phyloP scores from a whole-genome alignment of 2,329 filamentous ascomycete species.

The Colletotrichum chlorophyti region DNA sequence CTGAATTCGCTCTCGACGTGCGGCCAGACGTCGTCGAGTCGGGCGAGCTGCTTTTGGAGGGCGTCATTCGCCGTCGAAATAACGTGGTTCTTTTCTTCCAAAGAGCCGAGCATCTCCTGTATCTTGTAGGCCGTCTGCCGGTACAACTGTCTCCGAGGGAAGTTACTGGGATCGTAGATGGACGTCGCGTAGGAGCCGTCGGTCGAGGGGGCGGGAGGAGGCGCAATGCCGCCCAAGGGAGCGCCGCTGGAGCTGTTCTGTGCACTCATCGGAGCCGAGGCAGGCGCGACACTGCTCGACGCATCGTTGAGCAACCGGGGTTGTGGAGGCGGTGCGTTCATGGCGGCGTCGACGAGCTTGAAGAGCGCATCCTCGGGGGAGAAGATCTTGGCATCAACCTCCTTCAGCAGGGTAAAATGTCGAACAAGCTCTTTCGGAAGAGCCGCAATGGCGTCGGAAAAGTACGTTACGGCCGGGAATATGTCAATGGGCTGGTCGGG shows the following conservation, averaged over 20 bases:
- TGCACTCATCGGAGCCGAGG: conserved; percentile 55
- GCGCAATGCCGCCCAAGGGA: conserved; percentile 41
- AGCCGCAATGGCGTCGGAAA: conserved; percentile 90
- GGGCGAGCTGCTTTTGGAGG: conserved; percentile 81
- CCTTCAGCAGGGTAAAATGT: conserved; percentile 94
- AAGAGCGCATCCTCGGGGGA: conserved; percentile 84
- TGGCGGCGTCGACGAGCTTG: conserved; percentile 72
- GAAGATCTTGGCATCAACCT: conserved; percentile 97
- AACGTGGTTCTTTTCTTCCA: conserved; percentile 98
- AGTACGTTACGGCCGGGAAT: conserved; percentile 73
- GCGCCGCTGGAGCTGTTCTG: conserved; percentile 55
- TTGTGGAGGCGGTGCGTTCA: conserved; percentile 57
- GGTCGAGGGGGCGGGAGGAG: conserved; percentile 45
- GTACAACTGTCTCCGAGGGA: conserved; percentile 76
- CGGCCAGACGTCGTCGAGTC: conserved; percentile 87
- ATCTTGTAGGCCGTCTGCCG: conserved; percentile 80
- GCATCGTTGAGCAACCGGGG: conserved; percentile 52
- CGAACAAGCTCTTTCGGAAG: conserved; percentile 94
- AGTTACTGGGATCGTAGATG: conserved; percentile 62
- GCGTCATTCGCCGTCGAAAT: conserved; percentile 92
- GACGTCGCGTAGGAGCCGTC: conserved; percentile 50
- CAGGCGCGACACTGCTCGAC: conserved; percentile 47
- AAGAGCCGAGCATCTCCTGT: conserved; percentile 83
- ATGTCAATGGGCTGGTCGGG: conserved; percentile 70
- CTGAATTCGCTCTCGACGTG: conserved; percentile 89